Base-by-base conservation (phyloP, 1,284 basidiomycete genomes). In the Irpex sp. region DNA sequence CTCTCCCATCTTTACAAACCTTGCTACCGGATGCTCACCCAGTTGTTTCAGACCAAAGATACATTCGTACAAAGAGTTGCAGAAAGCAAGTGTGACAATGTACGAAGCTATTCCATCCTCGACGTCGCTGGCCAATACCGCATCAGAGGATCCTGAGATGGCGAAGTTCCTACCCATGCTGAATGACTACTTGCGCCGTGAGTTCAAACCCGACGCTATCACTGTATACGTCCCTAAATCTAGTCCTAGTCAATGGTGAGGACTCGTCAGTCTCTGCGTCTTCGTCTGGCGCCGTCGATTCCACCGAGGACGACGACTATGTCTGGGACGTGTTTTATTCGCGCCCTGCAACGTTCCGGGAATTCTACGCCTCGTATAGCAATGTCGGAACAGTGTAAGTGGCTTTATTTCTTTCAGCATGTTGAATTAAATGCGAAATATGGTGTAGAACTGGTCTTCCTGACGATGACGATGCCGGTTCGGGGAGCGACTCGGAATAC, bases 311-410 rank as follows among this genome's bases (percentile, higher is more conserved):
- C 15, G 78, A 79, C 47, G 90, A 92, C 66, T 92, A 90, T 68
- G 90, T 92, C 31, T 92, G 86, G 82, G 90, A 92, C 69, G 83
- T 92, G 15, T 92, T 92, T 70, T 92, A 89, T 66, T 87, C 87
- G 66, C 79, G 84, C 17, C 85, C 86, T 1, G 79, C 81, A 15
- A 80, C 83, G 5, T 72, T 83, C 53, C 79, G 79, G n/a, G 83
- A 87, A 70, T 84, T 85, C 78, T 84, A 82, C 19, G 79, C 79
- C 37, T 78, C 75, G 2, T 69, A 77, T 2, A 77, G 77, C 0
- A 89, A 89, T 60, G 75, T 89, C 62, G 90, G 81, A n/a, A 91
- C 82, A 1, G 70, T 92, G 89, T 90, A 74, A 49, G 82, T 76
- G 21, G 15, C 21, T 17, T 49, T 49, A 33, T 33, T 6, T 33